Evolutionary conservation across 139 green algal species (phyloP), one percentile per base, ranked within the genome.

Genomic region (Chlamydomonas schloesseri): DNA sequence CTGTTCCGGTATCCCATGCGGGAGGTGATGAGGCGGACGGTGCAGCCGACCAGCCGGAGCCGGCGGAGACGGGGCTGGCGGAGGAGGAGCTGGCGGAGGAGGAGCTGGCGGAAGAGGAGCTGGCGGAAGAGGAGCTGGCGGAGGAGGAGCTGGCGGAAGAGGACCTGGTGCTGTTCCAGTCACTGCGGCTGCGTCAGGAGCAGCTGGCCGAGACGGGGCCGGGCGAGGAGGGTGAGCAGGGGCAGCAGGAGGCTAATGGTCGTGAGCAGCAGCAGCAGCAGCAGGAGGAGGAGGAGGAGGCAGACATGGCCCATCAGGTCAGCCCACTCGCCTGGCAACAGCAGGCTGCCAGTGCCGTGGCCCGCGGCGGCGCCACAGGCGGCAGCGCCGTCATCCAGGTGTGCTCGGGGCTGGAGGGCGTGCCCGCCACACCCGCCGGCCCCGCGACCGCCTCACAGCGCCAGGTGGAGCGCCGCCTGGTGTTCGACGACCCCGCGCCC

Each of bases 391-490:
- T 69, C 62, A 31, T 33, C 10, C 64, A 71, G 64, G 64, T 71
- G 64, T 85, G 79, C 67, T 76, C 79, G 17, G 67, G 79, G 11
- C 79, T 85, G 20, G 79, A 85, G 24, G 79, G 70, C 21, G 67
- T 76, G 21, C 79, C 79, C 6, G 47, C 18, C n/a, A 85, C 79
- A 1, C 79, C 79, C 28, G 42, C n/a, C 17, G 60, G 18, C 60
- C 23, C 24, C 55, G 28, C 15, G 31, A 3, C 77, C 0, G 11
- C 62, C 58, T 74, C 53, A 9, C 28, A 64, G 28, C 58, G 58
- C 11, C 77, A 83, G 28, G 79, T 85, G 47, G 79, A 85, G 46
- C 64, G 79, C 28, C 79, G 79, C 36, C 79, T 85, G 0, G 53
- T 77, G 15, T 58, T 85, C 26, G 79, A 77, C 79, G 42, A 85